Evolutionary conservation across 2,329 filamentous ascomycete genomes (phyloP), one percentile per base, ranked within the genome.

Genomic region (Berkeleyomyces basicola): DNA sequence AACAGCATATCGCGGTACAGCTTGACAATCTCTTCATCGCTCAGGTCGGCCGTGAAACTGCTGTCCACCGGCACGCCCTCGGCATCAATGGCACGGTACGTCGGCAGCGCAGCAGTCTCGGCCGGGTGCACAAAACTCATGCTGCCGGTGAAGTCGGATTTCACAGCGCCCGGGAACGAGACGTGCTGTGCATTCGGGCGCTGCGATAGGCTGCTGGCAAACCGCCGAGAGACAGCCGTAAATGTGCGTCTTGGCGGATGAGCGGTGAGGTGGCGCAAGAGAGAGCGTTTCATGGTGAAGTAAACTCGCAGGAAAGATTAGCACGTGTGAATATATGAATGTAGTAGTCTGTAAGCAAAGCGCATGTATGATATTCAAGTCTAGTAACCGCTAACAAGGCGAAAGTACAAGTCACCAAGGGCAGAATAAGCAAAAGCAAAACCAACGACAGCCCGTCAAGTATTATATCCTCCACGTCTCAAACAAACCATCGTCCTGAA

Each of bases 81-180:
- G 68, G 95, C 90, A 72, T 95, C 88, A 70, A 99, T 86, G 36
- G 92, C 84, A 58, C 93, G 87, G 76, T 95, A 99, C 3, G 93
- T 97, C 36, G 91, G 84, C 70, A 99, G 87, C 4, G 90, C 86
- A 42, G 84, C 78, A 68, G 85, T 81, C 61, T 84, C 82, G 47
- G 84, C 80, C 0, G 91, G 88, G 59, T 82, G 81, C 62, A 88
- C 82, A 73, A 96, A 97, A 47, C 80, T 78, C 73, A 97, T 85
- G 0, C 79, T 78, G 67, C 82, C 86, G 3, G 89, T 95, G 74
- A 99, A 99, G 66, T 89, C 88, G 72, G 90, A 96, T 72, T 96
- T 92, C 60, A 97, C 79, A 0, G 93, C 93, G n/a, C 93, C 93
- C 0, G 93, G 93, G 68, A 99, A 99, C n/a, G 80, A 81, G 23